A percentile compares a stretch with the other conserved stretches of the same genome.
Evolutionary conservation across 179 eudicot species (phyloP).

Genomic region (Beta macrorhiza): DNA sequence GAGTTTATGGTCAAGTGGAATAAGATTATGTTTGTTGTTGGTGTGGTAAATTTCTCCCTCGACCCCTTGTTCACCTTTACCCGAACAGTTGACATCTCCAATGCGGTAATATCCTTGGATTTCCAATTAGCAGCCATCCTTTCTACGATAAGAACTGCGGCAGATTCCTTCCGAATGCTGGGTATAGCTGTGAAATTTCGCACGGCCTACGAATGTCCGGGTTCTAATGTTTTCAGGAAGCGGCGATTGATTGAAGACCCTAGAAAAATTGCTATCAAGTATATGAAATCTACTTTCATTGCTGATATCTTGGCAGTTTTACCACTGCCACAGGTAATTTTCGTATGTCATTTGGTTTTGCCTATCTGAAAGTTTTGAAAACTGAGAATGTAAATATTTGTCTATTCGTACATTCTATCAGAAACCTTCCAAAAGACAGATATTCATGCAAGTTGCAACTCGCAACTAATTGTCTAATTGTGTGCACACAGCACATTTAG

Average conservation of each 20-base stretch:
- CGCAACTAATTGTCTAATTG: too few relatives aligned
- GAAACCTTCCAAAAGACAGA: too few relatives aligned
- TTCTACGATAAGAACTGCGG: background rate
- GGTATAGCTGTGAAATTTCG: background rate
- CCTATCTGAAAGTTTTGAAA: too few relatives aligned
- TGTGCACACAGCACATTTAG: too few relatives aligned
- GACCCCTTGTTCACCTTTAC: background rate
- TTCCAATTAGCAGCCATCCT: background rate
- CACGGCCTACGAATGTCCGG: background rate
- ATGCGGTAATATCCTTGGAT: background rate
- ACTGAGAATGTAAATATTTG: too few relatives aligned
- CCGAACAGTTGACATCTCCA: background rate
- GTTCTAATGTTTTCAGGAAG: background rate
- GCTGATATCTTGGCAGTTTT: background rate
- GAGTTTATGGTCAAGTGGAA: background rate
- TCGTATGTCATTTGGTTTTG: too few relatives aligned
- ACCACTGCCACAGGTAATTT: background rate
- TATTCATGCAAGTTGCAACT: too few relatives aligned
- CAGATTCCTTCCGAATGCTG: background rate
- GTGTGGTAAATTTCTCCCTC: background rate
- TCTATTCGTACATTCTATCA: too few relatives aligned
- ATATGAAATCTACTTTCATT: background rate
- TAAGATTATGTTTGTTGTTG: background rate
- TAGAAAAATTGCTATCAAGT: background rate
- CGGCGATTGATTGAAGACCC: background rate